Conservation (phyloP, 2,329 filamentous ascomycete genomes). For the Exophiala phaeomuriformis region DNA sequence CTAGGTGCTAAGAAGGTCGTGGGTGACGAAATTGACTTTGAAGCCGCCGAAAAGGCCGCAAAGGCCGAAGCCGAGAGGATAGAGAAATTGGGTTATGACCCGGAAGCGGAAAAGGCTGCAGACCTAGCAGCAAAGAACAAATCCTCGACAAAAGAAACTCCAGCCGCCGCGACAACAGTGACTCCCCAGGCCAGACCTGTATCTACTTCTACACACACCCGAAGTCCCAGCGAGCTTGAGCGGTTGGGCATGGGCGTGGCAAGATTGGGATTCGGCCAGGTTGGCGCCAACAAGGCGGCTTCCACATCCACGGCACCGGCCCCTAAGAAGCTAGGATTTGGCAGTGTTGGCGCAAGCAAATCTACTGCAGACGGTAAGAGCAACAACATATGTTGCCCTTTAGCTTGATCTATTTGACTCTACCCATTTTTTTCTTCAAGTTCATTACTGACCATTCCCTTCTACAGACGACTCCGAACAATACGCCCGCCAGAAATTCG, state of each 20-base stretch:
- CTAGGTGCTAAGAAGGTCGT: constrained; percentile 88
- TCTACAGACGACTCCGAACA: constrained; percentile 62
- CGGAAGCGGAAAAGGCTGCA: constrained; percentile 66
- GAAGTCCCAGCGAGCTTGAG: constrained; percentile 70
- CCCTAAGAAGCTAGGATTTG: constrained; percentile 77
- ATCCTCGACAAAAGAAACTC: constrained; percentile 45
- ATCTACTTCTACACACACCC: constrained; percentile 47
- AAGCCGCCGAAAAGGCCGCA: constrained; percentile 92
- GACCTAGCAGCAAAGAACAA: constrained; percentile 33
- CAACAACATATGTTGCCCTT: background rate
- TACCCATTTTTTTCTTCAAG: background rate
- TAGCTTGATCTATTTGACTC: background rate
- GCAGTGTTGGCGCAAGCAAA: constrained; percentile 70
- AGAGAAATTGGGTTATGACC: constrained; percentile 90
- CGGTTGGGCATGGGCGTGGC: constrained; percentile 81
- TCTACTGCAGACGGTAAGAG: constrained; percentile 58
- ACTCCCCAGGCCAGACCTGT: constrained; percentile 56
- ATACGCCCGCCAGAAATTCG: constrained; percentile 83
- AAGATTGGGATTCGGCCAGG: constrained; percentile 80
- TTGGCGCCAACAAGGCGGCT: constrained; percentile 46
- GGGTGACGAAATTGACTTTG: constrained; percentile 80
- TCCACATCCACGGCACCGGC: constrained; percentile 44
- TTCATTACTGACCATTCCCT: background rate
- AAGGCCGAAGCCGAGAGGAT: constrained; percentile 96
- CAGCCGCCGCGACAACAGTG: constrained; percentile 59